Conservation (phyloP, 2,329 filamentous ascomycete species). For the Aspergillus sergii region DNA sequence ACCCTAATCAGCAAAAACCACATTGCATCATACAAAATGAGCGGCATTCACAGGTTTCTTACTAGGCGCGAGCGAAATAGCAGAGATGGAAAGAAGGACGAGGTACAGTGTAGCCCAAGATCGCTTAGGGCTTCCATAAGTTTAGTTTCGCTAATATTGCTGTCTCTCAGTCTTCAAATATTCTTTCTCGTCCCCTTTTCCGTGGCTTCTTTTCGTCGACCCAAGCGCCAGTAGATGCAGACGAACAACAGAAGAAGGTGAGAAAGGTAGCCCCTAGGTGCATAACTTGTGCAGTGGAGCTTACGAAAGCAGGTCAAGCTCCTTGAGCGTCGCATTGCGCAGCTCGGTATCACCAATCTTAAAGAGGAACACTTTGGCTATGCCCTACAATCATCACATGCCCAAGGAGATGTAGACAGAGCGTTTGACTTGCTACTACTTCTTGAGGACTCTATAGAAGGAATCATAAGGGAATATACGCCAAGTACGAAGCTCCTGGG, state of each 20-base stretch:
- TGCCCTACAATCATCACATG: slow-evolving; percentile 63
- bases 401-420: slow-evolving; percentile 70
- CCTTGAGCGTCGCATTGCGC: slow-evolving; percentile 55
- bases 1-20: slow-evolving; percentile 6
- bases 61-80: slow-evolving; percentile 41
- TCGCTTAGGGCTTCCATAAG: not conserved
- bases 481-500: slow-evolving; percentile 74
- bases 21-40: slow-evolving; percentile 32
- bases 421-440: slow-evolving; percentile 76
- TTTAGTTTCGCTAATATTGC: slow-evolving; percentile 14
- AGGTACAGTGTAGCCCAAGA: slow-evolving; percentile 23
- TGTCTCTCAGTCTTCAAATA: slow-evolving; percentile 23
- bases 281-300: not conserved
- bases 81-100: slow-evolving; percentile 36
- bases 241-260: slow-evolving; percentile 41
- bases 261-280: not conserved
- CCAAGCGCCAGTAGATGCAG: slow-evolving; percentile 20
- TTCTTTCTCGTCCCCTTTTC: slow-evolving; percentile 30
- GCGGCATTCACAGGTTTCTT: slow-evolving; percentile 46
- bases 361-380: slow-evolving; percentile 65
- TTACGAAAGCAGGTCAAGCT: slow-evolving; percentile 50
- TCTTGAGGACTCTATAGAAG: slow-evolving; percentile 78
- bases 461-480: slow-evolving; percentile 74
- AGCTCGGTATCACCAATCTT: slow-evolving; percentile 58
- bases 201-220: slow-evolving; percentile 38